phyloP scores from a whole-genome alignment of 148 eudicot species.

The Linanthus parryae region DNA sequence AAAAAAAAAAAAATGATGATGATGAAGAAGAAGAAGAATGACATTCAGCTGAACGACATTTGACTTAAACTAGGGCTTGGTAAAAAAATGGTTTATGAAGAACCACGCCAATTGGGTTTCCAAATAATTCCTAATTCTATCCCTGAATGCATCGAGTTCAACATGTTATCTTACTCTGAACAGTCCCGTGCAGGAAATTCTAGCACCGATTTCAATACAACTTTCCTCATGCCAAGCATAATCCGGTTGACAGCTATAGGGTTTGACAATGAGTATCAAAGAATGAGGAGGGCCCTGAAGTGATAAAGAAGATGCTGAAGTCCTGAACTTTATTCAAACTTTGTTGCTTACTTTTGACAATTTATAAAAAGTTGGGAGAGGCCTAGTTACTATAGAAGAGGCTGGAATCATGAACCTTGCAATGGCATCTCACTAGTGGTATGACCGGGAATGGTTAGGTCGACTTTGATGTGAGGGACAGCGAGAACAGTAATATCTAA shows the following conservation, averaged over 20 bases:
- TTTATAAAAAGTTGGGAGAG: slow-evolving; percentile 7
- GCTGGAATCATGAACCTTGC: slow-evolving; percentile 29
- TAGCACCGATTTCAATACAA: too few relatives aligned
- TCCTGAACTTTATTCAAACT: slow-evolving; percentile 30
- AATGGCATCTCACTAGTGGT: slow-evolving; percentile 17
- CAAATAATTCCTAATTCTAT: too few relatives aligned
- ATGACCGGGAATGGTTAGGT: slow-evolving; percentile 1
- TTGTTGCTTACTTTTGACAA: slow-evolving; percentile 16
- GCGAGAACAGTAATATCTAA: slow-evolving; percentile 9
- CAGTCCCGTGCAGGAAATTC: too few relatives aligned
- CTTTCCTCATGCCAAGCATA: slow-evolving; percentile 7
- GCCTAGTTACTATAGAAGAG: too few relatives aligned
- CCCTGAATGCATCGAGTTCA: too few relatives aligned
- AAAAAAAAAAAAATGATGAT: too few relatives aligned
- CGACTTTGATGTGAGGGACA: background rate
- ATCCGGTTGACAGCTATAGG: slow-evolving; percentile 24
- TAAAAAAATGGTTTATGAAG: too few relatives aligned
- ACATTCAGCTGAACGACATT: too few relatives aligned
- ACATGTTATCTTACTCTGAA: too few relatives aligned
- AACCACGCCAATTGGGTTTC: too few relatives aligned
- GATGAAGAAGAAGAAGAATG: too few relatives aligned
- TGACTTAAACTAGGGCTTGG: too few relatives aligned
- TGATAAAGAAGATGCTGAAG: slow-evolving; percentile 34
- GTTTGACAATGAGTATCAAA: slow-evolving; percentile 25
- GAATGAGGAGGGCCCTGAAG: slow-evolving; percentile 21